phyloP scores from a whole-genome alignment of 345 rosid genomes.

The Populus simonii region DNA sequence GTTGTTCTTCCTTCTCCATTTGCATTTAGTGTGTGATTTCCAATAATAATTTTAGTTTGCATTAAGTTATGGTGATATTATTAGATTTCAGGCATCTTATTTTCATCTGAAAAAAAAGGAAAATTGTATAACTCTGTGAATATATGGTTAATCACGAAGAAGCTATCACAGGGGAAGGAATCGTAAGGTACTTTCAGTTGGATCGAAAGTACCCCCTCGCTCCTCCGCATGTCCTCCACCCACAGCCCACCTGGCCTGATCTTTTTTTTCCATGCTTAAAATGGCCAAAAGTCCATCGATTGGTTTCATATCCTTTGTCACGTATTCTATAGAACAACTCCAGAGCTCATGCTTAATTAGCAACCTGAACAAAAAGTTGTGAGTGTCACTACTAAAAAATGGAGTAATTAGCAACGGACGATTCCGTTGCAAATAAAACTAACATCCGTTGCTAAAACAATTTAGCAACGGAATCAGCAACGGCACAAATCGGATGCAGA shows the following conservation, averaged over 20 bases:
- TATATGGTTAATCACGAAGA: background rate
- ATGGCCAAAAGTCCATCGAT: slow-evolving; percentile 53
- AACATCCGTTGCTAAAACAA: no score
- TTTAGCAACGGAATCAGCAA: no score
- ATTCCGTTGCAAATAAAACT: no score
- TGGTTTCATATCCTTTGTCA: slow-evolving; percentile 59
- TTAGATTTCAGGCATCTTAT: background rate
- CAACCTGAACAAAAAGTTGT: slow-evolving; percentile 57
- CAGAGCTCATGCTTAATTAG: slow-evolving; percentile 36
- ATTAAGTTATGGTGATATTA: background rate
- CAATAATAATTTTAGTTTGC: background rate
- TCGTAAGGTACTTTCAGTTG: background rate
- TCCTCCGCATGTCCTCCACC: slow-evolving; percentile 34
- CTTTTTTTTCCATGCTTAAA: slow-evolving; percentile 30
- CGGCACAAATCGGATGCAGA: no score
- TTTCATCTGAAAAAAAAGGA: background rate
- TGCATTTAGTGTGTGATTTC: background rate
- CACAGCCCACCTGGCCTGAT: slow-evolving; percentile 34
- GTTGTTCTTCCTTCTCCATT: background rate
- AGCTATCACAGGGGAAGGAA: background rate
- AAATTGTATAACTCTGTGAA: background rate
- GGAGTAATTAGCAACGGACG: no score
- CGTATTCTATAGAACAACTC: slow-evolving; percentile 42
- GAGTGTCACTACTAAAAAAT: no score
- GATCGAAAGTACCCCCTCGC: slow-evolving; percentile 20